Percentiles rank a stretch among this genome's conserved stretches.
Conservation (phyloP, 768 basidiomycete species). For the Leucocoprinus sp. region DNA sequence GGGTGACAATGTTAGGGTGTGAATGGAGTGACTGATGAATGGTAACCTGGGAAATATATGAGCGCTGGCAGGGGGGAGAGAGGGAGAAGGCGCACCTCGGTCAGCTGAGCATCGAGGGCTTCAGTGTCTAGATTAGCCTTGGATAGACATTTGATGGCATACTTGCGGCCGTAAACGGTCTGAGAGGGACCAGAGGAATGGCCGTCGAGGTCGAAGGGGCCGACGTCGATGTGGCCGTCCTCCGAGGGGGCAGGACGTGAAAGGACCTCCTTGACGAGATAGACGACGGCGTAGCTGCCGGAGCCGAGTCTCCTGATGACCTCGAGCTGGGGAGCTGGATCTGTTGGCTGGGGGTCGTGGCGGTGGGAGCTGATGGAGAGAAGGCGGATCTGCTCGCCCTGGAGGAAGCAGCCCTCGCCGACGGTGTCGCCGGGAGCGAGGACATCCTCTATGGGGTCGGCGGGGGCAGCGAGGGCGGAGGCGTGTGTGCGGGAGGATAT, state of each 20-base stretch:
- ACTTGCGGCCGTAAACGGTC: conserved; percentile 65
- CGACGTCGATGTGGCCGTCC: conserved; percentile 51
- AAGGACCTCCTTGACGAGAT: conserved; percentile 75
- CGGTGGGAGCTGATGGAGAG: conserved; percentile 38
- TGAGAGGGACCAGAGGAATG: conserved; percentile 23
- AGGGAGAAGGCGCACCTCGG: conserved; percentile 52
- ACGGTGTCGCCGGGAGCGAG: conserved; percentile 68
- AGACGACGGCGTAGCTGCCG: conserved; percentile 91
- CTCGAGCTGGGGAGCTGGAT: conserved; percentile 64
- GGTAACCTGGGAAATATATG: conserved; percentile 49
- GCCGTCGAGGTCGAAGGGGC: conserved; percentile 46
- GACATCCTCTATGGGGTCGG: conserved; percentile 45
- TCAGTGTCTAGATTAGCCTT: conserved; percentile 91
- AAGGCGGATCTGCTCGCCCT: conserved; percentile 57
- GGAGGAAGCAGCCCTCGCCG: conserved; percentile 57
- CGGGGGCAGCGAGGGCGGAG: conserved; percentile 23
- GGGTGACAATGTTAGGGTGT: conserved; percentile 92
- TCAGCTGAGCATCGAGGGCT: conserved; percentile 79
- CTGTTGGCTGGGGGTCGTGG: conserved; percentile 26
- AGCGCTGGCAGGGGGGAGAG: conserved; percentile 12
- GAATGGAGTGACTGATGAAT: conserved; percentile 89
- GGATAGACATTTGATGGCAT: conserved; percentile 94
- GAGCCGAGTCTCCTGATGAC: conserved; percentile 82
- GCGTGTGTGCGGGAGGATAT: conserved; percentile 27
- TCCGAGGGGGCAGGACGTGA: conserved; percentile 40